Evolutionary conservation across 495 filamentous ascomycete species (phyloP).

Genomic region (Apodospora peruviana): DNA sequence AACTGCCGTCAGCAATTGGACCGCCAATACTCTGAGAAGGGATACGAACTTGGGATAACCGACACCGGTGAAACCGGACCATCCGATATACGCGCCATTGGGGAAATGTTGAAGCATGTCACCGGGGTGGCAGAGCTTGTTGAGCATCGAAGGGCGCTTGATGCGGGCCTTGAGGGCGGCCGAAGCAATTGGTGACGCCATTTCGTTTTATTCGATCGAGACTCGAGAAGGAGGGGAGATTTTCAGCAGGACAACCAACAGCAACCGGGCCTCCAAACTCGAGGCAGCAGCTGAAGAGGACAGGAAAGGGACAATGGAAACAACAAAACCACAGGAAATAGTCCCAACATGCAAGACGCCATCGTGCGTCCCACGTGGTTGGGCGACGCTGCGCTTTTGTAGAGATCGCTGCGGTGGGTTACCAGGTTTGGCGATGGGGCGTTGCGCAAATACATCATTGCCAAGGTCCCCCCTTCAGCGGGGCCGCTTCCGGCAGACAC

Average conservation of each 20-base stretch:
- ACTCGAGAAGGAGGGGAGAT: not conserved
- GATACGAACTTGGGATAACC: conserved; percentile 77
- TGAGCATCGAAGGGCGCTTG: conserved; percentile 68
- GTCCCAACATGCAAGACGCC: not conserved
- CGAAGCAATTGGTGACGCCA: conserved; percentile 54
- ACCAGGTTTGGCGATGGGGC: not conserved
- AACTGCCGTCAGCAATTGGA: conserved; percentile 9
- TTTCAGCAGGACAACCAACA: not conserved
- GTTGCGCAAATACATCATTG: not conserved
- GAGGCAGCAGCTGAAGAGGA: not conserved
- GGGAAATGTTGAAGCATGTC: conserved; percentile 78
- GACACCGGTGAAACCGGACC: conserved; percentile 88
- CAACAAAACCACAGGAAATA: not conserved
- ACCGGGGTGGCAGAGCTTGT: conserved; percentile 71
- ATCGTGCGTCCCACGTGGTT: not conserved
- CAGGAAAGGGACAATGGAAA: not conserved
- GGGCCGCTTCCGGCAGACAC: not conserved
- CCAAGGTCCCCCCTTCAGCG: not conserved
- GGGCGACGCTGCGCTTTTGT: not conserved
- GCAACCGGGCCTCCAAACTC: not conserved
- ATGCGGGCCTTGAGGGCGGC: conserved; percentile 71
- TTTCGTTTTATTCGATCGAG: not conserved
- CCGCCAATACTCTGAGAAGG: not conserved
- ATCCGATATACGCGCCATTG: conserved; percentile 76
- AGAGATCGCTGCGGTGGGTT: not conserved